Percentiles rank a stretch among this genome's conserved stretches.
These are phyloP conservation scores for Paraphoma sp. DNA, from an alignment of 2,329 filamentous ascomycete species.

Conservation along the genomic window DNA sequence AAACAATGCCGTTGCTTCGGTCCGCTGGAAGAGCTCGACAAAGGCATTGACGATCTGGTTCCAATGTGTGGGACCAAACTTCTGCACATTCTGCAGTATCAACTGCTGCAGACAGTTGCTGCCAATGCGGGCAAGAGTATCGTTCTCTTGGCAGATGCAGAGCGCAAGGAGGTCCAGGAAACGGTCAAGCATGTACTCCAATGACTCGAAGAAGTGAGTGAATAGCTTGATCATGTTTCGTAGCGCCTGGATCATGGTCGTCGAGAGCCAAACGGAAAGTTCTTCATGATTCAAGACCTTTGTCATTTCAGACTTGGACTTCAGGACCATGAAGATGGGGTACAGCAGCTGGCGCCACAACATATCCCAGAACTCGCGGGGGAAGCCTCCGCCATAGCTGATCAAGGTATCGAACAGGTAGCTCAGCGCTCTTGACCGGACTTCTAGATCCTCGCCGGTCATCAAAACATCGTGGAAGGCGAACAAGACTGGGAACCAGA, in stretches of 20 bases:
- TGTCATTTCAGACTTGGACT: slow-evolving; percentile 94
- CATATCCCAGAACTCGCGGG: slow-evolving; percentile 96
- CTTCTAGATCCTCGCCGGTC: slow-evolving; percentile 98
- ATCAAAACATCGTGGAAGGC: slow-evolving; percentile 99
- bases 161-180: slow-evolving; percentile 92
- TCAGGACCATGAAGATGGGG: slow-evolving; percentile 97
- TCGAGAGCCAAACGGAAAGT: slow-evolving; percentile 96
- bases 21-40: slow-evolving; percentile 92
- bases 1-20: slow-evolving; percentile 94
- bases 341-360: slow-evolving; percentile 96
- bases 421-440: slow-evolving; percentile 84
- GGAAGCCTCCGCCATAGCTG: slow-evolving; percentile 88
- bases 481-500: slow-evolving; percentile 98
- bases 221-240: slow-evolving; percentile 99
- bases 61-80: slow-evolving; percentile 90
- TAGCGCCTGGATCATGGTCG: slow-evolving; percentile 98
- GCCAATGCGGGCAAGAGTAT: slow-evolving; percentile 96
- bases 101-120: slow-evolving; percentile 98
- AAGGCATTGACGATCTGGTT: slow-evolving; percentile 93
- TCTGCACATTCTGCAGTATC: slow-evolving; percentile 93
- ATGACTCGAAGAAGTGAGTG: slow-evolving; percentile 94
- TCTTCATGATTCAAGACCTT: slow-evolving; percentile 97
- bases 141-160: slow-evolving; percentile 98
- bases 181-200: slow-evolving; percentile 98
- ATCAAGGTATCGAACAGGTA: slow-evolving; percentile 97